Evolutionary conservation across 179 eudicot genomes (phyloP), one percentile per base, ranked within the genome.

Genomic region (Drosera spatulata): DNA sequence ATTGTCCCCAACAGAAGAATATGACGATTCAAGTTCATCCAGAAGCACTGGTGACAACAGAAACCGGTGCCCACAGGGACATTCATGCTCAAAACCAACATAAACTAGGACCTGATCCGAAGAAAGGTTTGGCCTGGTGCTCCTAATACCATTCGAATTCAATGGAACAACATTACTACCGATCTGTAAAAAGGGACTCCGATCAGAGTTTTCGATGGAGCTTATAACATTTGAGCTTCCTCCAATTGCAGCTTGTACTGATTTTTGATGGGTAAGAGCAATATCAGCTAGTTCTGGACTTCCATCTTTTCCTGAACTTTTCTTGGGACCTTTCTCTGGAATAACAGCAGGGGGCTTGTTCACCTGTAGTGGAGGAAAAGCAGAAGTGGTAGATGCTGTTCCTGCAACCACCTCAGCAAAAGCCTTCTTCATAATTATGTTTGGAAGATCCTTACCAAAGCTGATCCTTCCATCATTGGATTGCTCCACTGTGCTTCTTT

Each of bases 361-460:
- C 43, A 82, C 58, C 61, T 82, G 86, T 59, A 91, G 73, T 54
- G 98, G 98, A 15, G 96, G 98, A 65, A 91, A 91, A 51, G 80
- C 84, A 37, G 87, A 85, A 72, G 61, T 56, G 5, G 78, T 67
- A 56, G 84, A 64, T 68, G 82, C 74, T 43, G 89, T 72, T 65
- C 98, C 98, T 60, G 98, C 96, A 76, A 91, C 98, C 69, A 91
- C 98, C 84, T 91, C 98, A 48, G 98, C 82, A 73, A 91, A 91
- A 38, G 93, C 83, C 74, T 89, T 91, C 71, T 66, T 81, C 96
- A 85, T 85, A 53, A 79, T 69, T 55, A 83, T 76, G 71, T 75
- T 77, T 53, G 96, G 80, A 56, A 83, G 68, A 44, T 82, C 93
- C 63, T 75, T 71, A 55, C 85, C 80, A 71, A 74, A 76, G 69